A percentile compares a stretch with the other conserved stretches of the same genome.
Evolutionary conservation across 2,329 filamentous ascomycete genomes (phyloP).

Genomic region (Reticulascus tulasneorum): DNA sequence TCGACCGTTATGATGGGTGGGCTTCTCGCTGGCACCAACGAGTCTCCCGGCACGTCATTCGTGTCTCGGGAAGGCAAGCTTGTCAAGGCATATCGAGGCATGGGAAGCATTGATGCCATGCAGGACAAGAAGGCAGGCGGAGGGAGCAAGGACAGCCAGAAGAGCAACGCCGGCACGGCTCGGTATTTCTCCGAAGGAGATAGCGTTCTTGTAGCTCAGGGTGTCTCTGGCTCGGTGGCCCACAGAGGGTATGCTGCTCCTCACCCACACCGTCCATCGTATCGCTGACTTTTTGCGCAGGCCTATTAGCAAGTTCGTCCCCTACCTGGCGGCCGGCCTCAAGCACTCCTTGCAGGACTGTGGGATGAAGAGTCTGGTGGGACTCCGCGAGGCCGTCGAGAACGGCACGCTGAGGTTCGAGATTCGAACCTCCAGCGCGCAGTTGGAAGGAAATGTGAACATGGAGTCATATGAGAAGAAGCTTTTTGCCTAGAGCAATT

Average conservation of each 20-base stretch:
- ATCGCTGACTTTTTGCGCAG: slow-evolving; percentile 36
- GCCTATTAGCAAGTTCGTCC: slow-evolving; percentile 90
- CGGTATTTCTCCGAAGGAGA: slow-evolving; percentile 98
- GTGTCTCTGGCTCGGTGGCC: slow-evolving; percentile 82
- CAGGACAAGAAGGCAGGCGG: slow-evolving; percentile 93
- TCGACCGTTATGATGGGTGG: slow-evolving; percentile 99
- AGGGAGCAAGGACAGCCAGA: slow-evolving; percentile 67
- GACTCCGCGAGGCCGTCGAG: slow-evolving; percentile 71
- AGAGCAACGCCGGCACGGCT: slow-evolving; percentile 91
- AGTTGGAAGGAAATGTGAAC: slow-evolving; percentile 95
- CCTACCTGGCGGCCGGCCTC: slow-evolving; percentile 90
- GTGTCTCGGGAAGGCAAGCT: slow-evolving; percentile 95
- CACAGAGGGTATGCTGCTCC: slow-evolving; percentile 57
- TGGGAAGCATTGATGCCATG: slow-evolving; percentile 99
- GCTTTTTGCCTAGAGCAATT: slow-evolving; percentile 69
- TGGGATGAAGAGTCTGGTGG: slow-evolving; percentile 74
- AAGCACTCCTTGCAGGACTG: slow-evolving; percentile 98
- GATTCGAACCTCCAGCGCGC: slow-evolving; percentile 87
- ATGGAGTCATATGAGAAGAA: slow-evolving; percentile 99
- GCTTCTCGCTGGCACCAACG: slow-evolving; percentile 91
- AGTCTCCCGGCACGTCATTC: slow-evolving; percentile 95
- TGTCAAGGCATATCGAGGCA: slow-evolving; percentile 98
- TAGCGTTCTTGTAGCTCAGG: slow-evolving; percentile 90
- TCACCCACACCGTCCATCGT: not conserved
- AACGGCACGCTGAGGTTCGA: slow-evolving; percentile 84